These are phyloP conservation scores for Penicillium pulvis DNA, from an alignment of 495 filamentous ascomycete species.

Conservation along the genomic window DNA sequence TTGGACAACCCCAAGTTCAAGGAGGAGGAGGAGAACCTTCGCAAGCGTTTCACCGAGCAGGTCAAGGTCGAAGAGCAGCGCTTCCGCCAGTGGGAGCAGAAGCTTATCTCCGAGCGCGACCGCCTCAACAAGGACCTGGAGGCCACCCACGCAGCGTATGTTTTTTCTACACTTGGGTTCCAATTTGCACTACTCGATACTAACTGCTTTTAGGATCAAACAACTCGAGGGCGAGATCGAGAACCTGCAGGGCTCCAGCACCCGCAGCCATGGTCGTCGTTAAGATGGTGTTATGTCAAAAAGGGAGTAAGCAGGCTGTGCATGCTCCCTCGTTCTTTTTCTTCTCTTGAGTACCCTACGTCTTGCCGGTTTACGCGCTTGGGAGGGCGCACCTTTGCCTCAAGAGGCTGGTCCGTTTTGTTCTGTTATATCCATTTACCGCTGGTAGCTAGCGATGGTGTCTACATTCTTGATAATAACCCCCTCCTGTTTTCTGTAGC, in stretches of 20 bases:
- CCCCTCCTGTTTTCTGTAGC: constrained; percentile 47
- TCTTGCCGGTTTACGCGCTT: constrained; percentile 29
- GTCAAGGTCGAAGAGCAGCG: constrained; percentile 99
- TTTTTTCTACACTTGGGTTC: constrained; percentile 12
- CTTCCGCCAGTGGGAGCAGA: constrained; percentile 99
- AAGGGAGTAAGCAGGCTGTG: constrained; percentile 35
- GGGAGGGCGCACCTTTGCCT: constrained; percentile 33
- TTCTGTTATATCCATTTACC: constrained; percentile 44
- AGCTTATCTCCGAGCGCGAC: constrained; percentile 96
- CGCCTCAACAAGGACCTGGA: constrained; percentile 99
- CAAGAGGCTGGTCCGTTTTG: constrained; percentile 34
- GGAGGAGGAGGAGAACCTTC: constrained; percentile 95
- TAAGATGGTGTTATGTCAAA: constrained; percentile 52
- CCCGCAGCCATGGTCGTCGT: constrained; percentile 94
- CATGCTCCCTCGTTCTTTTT: constrained; percentile 39
- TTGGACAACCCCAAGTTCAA: constrained; percentile 99
- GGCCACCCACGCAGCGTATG: constrained; percentile 88
- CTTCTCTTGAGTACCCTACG: constrained; percentile 46
- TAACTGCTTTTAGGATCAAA: constrained; percentile 71
- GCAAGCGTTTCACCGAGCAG: constrained; percentile 99
- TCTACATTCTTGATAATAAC: constrained; percentile 55
- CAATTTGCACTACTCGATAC: constrained; percentile 13
- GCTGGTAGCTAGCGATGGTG: constrained; percentile 54
- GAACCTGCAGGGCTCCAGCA: constrained; percentile 85
- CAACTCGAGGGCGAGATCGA: constrained; percentile 91